Percentiles rank a stretch among this genome's conserved stretches.
phyloP scores from a whole-genome alignment of 2,329 filamentous ascomycete species.

The Drechslerella stenobrocha region DNA sequence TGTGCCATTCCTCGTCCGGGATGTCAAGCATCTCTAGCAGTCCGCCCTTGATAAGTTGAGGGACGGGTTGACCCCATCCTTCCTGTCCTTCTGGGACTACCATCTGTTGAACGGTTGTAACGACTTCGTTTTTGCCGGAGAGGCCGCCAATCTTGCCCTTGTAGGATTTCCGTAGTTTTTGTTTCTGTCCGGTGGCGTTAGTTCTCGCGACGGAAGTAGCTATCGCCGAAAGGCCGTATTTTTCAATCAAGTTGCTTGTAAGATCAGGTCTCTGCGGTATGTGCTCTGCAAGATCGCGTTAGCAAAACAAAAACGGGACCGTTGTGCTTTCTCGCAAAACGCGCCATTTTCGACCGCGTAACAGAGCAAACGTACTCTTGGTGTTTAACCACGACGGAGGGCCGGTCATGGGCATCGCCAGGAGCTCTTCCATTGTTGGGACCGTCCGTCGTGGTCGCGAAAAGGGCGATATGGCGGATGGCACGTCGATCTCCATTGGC shows the following conservation, averaged over 20 bases:
- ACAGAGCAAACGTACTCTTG: constrained; percentile 41
- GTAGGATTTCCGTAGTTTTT: constrained; percentile 62
- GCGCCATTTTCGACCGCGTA: background rate
- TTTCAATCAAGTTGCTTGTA: constrained; percentile 59
- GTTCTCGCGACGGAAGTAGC: constrained; percentile 60
- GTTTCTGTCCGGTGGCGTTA: constrained; percentile 62
- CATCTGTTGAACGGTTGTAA: constrained; percentile 56
- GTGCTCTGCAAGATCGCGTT: constrained; percentile 37
- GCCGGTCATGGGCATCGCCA: constrained; percentile 47
- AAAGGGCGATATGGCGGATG: constrained; percentile 25
- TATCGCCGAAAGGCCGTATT: constrained; percentile 59
- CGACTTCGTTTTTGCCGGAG: constrained; percentile 58
- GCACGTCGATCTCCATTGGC: constrained; percentile 41
- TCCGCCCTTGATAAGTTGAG: constrained; percentile 38
- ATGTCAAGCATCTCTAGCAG: constrained; percentile 54
- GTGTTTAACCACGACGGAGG: constrained; percentile 46
- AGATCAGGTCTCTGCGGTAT: constrained; percentile 57
- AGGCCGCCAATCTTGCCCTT: constrained; percentile 61
- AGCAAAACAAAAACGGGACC: constrained; percentile 12
- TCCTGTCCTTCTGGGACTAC: constrained; percentile 49
- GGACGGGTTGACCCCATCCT: constrained; percentile 49
- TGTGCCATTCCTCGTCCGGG: constrained; percentile 57
- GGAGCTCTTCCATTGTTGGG: constrained; percentile 45
- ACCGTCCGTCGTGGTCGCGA: constrained; percentile 35
- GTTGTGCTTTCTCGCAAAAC: background rate